Base-by-base conservation (phyloP, 2,329 filamentous ascomycete genomes). In the Colletotrichum theobromicola region DNA sequence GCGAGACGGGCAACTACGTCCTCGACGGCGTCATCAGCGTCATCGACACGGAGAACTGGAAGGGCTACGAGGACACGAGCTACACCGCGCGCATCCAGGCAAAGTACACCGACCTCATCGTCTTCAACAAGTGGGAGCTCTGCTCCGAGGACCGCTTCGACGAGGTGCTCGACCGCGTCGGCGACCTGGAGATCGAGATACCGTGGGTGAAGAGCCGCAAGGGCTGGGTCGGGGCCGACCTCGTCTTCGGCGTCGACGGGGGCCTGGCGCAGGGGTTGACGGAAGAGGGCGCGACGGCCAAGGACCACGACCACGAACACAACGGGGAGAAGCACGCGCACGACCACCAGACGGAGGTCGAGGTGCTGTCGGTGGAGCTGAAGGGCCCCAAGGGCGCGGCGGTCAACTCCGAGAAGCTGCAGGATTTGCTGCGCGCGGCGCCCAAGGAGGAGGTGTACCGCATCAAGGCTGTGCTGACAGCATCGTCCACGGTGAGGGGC, bases 371-470 rank as follows among this genome's bases (percentile, higher is more conserved):
- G 3, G 88, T 98, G n/a, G 92, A 93, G 8, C 85, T 98, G 66
- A 88, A 88, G 67, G 84, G 87, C 7, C 77, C 83, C 18, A 75
- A 78, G 35, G 79, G 77, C 46, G 83, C 83, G 1, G 82, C 85
- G 18, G 86, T 91, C 28, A 88, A 92, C 34, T 87, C 92, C 1
- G 87, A 91, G 70, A 89, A 93, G 76, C 88, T 98, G 9, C 87
- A 92, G 71, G 85, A 86, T 12, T 86, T 98, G 3, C 89, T 98
- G 35, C 87, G 89, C 61, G 84, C 91, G 0, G 94, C 96, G 0
- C 94, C 95, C 1, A 98, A 97, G 82, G 97, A 99, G 77, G 96
- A 98, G 81, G 92, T 98, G 12, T 99, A 98, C 85, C 92, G 97
- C 70, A 98, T 99, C 83, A 99, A 99, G 84, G 94, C 91, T 13